Base-by-base conservation (phyloP, 2,329 filamentous ascomycete genomes). In the Trichoderma afroharzianum region DNA sequence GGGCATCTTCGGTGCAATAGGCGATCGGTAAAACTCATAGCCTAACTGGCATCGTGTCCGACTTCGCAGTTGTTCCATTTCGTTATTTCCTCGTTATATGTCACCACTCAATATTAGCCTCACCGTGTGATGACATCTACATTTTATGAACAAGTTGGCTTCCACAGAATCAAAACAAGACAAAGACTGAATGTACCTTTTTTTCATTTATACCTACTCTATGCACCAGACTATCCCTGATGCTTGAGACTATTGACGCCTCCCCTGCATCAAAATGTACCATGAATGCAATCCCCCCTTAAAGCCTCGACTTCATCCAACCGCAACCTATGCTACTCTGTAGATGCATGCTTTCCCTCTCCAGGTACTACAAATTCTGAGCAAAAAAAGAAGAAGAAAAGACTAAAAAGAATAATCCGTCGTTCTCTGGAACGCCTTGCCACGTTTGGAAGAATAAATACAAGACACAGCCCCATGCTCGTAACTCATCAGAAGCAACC, bases 381-480 rank as follows among this genome's bases (percentile, higher is more conserved):
- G 28, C 4, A 58, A 6, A 12, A 58, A 18, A 33, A 33, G 1
- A 59, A 18, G 2, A 33, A 28, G 9, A 5, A 57, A 28, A n/a
- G n/a, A n/a, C n/a, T n/a, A n/a, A 21, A 50, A 61, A 36, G 63
- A 47, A n/a, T 33, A 6, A 66, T 53, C 47, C 66, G 28, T 68
- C 30, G 28, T 71, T 47, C 71, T 70, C 64, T 70, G 32, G 58
- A 72, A 72, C 71, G 71, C 71, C 71, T 32, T 53, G 71, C 71
- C 67, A 28, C 33, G 26, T 26, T 70, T 62, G 33, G 18, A 68
- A 68, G 36, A 43, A 59, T n/a, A 50, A 59, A 43, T 24, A 6
- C 12, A 28, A 59, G 28, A 43, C 39, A 50, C 71, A 70, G 33
- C 64, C 61, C 59, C 18, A 71, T 43, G n/a, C 53, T 63, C 43